Evolutionary conservation across 768 basidiomycete genomes (phyloP).

Genomic region (Wakefieldia striispora): DNA sequence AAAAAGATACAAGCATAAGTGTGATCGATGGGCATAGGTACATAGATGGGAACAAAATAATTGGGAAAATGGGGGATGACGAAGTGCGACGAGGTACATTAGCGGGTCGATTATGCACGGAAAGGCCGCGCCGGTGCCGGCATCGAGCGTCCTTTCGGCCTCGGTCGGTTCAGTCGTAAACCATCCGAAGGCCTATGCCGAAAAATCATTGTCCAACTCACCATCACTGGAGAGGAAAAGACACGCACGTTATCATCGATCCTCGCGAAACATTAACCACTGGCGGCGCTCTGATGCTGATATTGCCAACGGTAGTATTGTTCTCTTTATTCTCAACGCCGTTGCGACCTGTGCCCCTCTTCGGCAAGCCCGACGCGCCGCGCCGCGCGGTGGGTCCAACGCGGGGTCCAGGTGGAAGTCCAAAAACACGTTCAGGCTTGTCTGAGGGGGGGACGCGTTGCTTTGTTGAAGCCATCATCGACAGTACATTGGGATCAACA

Average conservation of each 20-base stretch:
- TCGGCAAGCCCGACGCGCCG: constrained; percentile 61
- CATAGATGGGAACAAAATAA: constrained; percentile 23
- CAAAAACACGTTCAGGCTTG: constrained; percentile 29
- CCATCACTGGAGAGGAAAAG: not conserved
- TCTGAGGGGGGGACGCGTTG: constrained; percentile 25
- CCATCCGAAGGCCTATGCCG: constrained; percentile 38
- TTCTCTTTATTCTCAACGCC: constrained; percentile 60
- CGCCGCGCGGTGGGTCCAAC: constrained; percentile 56
- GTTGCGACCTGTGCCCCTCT: constrained; percentile 53
- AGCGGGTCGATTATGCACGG: constrained; percentile 16
- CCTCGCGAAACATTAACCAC: constrained; percentile 31
- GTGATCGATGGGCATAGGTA: constrained; percentile 29
- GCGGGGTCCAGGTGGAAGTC: constrained; percentile 41
- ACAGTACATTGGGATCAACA: constrained; percentile 41
- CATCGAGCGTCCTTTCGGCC: constrained; percentile 43
- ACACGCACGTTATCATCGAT: constrained; percentile 54
- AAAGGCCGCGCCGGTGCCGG: constrained; percentile 30
- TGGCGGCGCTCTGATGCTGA: not conserved
- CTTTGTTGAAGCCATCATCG: constrained; percentile 32
- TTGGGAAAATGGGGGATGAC: not conserved
- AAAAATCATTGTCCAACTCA: not conserved
- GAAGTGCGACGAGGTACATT: not conserved
- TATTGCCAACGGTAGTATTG: constrained; percentile 13
- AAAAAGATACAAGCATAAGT: constrained; percentile 27
- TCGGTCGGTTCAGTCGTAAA: constrained; percentile 44